These are phyloP conservation scores for Beauveria scarabaeidicola DNA, from an alignment of 2,329 filamentous ascomycete species.

Conservation along the genomic window DNA sequence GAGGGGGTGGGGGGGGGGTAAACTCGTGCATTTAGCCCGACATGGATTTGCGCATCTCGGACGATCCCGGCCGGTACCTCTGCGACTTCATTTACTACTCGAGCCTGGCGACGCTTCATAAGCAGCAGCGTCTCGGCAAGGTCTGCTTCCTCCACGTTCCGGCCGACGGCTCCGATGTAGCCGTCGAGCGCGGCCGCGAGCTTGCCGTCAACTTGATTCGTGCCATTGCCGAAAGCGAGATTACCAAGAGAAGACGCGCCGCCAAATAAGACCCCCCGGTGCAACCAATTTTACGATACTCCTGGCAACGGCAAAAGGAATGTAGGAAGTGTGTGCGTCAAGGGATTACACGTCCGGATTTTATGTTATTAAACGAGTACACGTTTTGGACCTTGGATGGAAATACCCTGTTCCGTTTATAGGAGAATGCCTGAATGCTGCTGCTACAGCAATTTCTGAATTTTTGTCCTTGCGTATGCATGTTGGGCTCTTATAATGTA, in stretches of 20 bases:
- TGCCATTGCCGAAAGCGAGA: slow-evolving; percentile 46
- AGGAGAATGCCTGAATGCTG: background rate
- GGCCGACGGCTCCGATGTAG: slow-evolving; percentile 41
- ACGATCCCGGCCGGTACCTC: slow-evolving; percentile 63
- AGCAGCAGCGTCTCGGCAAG: slow-evolving; percentile 35
- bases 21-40: slow-evolving; percentile 21
- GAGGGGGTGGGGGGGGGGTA: no score
- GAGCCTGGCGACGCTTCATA: slow-evolving; percentile 50
- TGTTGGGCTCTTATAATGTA: no score
- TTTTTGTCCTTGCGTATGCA: no score
- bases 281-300: background rate
- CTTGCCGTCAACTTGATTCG: slow-evolving; percentile 47
- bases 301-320: background rate
- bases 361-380: background rate
- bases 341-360: no score
- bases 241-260: slow-evolving; percentile 15
- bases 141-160: slow-evolving; percentile 70
- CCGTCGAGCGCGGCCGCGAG: slow-evolving; percentile 40
- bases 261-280: background rate
- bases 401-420: background rate
- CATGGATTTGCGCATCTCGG: slow-evolving; percentile 49
- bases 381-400: background rate
- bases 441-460: no score
- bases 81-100: slow-evolving; percentile 75
- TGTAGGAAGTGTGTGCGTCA: background rate